Base-by-base conservation (phyloP, 169 alveolate species). In the Theileria orientalis region DNA sequence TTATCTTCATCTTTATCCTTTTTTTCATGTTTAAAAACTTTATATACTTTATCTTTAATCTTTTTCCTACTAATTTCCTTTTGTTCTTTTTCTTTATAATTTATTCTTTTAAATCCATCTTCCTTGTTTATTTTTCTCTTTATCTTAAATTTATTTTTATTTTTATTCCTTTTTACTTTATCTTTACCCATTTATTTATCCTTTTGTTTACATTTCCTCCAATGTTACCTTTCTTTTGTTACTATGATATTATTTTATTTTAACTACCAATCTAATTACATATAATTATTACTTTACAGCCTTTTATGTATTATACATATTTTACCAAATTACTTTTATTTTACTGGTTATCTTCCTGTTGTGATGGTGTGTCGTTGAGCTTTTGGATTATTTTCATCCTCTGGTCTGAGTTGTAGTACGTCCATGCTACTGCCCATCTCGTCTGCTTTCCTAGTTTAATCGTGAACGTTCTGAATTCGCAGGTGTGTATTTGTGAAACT, bases 401-500 rank as follows among this genome's bases (percentile, higher is more conserved):
- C 42, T 88, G 93, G 14, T 62, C 76, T 13, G 85, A 80, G 41
- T 70, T 80, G 62, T 79, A 88, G 51, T 79, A 88, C 47, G 93
- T 84, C 93, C 93, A 88, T 37, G 90, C 86, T 23, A 88, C 33
- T 33, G 73, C 85, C 93, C 93, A 88, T 21, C 93, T 76, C 16
- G 90, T 76, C 71, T 82, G 84, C 33, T 78, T 71, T 0, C 91
- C 90, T 35, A 70, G 86, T 57, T 72, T 68, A 3, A 87, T 80
- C 44, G 76, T 76, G 59, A 88, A 88, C 13, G 84, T 80, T 54
- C 93, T 69, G 60, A 84, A 61, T 83, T 88, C 91, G 16, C 90
- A 78, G 59, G 74, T 83, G 73, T 74, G 83, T 16, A 83, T 47
- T 29, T 75, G 66, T 29, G 82, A 52, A 8, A 73, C 80, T 0